These are phyloP conservation scores for Arachis stenosperma DNA, from an alignment of 306 rosid genomes.

Conservation along the genomic window DNA sequence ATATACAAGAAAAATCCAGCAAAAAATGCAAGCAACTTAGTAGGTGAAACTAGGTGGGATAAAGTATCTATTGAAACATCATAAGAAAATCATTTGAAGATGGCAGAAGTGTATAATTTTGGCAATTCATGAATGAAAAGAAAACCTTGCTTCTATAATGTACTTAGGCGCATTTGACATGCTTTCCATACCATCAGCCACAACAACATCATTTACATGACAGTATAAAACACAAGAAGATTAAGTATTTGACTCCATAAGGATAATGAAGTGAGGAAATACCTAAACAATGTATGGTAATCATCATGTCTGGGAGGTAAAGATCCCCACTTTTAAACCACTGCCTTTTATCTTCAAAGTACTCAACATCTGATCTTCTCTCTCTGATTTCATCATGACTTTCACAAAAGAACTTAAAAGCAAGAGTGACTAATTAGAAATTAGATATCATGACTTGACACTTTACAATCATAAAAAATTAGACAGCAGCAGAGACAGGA, in stretches of 20 bases:
- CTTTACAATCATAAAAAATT: too few relatives aligned
- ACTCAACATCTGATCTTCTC: slow-evolving; percentile 58
- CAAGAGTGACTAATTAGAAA: too few relatives aligned
- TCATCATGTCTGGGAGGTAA: too few relatives aligned
- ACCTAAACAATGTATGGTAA: slow-evolving; percentile 80
- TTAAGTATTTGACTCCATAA: slow-evolving; percentile 1
- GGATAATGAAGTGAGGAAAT: too few relatives aligned
- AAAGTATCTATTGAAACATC: neutral
- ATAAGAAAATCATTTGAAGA: slow-evolving; percentile 7
- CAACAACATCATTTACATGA: slow-evolving; percentile 61
- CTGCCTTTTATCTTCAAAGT: slow-evolving; percentile 82
- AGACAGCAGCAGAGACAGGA: too few relatives aligned
- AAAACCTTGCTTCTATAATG: slow-evolving; percentile 70
- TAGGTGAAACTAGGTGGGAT: slow-evolving; percentile 15
- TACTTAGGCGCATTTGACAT: slow-evolving; percentile 95
- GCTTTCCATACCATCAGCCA: slow-evolving; percentile 97
- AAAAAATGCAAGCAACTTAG: slow-evolving; percentile 33
- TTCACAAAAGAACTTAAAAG: slow-evolving; percentile 40
- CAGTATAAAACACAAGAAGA: slow-evolving; percentile 15
- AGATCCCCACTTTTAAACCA: slow-evolving; percentile 73
- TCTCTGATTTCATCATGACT: slow-evolving; percentile 65
- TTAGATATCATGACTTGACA: too few relatives aligned
- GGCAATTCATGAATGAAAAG: slow-evolving; percentile 28
- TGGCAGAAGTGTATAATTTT: neutral
- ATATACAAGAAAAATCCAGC: too few relatives aligned